These are phyloP conservation scores for Eutrema salsugineum DNA, from an alignment of 441 rosid species.

Conservation along the genomic window DNA sequence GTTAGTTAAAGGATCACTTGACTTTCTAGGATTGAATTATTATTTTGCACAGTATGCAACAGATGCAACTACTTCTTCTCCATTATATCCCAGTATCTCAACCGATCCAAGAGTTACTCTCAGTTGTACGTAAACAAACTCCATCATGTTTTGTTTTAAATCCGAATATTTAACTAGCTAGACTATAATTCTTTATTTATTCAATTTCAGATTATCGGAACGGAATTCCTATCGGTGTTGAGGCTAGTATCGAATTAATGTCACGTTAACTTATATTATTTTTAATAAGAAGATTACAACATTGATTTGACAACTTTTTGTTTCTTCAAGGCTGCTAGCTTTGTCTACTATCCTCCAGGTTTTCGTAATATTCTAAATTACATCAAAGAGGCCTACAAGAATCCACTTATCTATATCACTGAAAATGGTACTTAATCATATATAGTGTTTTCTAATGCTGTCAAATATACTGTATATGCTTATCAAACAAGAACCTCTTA, in stretches of 20 bases:
- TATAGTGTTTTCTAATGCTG: not conserved
- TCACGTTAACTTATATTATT: too few species aligned
- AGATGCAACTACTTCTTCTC: not conserved
- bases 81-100: not conserved
- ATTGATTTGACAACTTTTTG: not conserved
- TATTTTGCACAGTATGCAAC: constrained; percentile 15
- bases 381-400: not conserved
- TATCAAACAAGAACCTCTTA: not conserved
- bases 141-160: not conserved
- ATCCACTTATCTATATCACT: not conserved
- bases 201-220: not conserved
- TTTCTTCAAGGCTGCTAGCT: not conserved
- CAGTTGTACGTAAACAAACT: constrained; percentile 2
- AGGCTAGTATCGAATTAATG: not conserved
- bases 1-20: constrained; percentile 19
- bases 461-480: not conserved
- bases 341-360: too few species aligned
- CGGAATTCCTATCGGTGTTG: constrained; percentile 12
- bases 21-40: constrained; percentile 17
- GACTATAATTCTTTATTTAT: not conserved
- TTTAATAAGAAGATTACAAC: not conserved
- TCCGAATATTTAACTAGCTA: not conserved
- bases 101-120: not conserved
- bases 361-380: not conserved
- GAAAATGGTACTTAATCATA: not conserved